A percentile compares a stretch with the other conserved stretches of the same genome.
phyloP scores from a whole-genome alignment of 768 basidiomycete genomes.

The Omphalotus guepiniiformis region DNA sequence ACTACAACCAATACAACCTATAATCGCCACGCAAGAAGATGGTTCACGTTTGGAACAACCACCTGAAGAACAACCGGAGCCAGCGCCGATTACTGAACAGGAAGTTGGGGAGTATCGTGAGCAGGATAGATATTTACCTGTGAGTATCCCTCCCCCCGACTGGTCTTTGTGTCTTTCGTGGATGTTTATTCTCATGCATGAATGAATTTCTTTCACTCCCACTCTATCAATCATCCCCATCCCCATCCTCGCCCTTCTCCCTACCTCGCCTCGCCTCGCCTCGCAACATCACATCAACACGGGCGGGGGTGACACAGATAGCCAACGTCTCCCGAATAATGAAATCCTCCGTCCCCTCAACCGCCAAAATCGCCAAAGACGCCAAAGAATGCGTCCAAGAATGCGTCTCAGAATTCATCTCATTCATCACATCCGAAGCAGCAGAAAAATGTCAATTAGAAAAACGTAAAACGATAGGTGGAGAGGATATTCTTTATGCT shows the following conservation, averaged over 20 bases:
- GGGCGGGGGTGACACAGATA: too few species aligned
- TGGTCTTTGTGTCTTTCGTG: background rate
- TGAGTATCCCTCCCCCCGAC: slow-evolving; percentile 34
- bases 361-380: slow-evolving; percentile 96
- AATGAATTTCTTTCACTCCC: too few species aligned
- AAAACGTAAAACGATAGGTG: slow-evolving; percentile 97
- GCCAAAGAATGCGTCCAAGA: slow-evolving; percentile 99
- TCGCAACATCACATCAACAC: too few species aligned
- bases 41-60: slow-evolving; percentile 28
- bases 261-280: too few species aligned
- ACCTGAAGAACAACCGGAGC: slow-evolving; percentile 44
- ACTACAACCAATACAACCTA: background rate
- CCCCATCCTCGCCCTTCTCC: too few species aligned
- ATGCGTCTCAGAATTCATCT: slow-evolving; percentile 97
- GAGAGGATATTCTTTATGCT: slow-evolving; percentile 96
- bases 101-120: slow-evolving; percentile 94
- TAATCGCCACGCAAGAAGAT: slow-evolving; percentile 15
- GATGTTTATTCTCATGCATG: too few species aligned
- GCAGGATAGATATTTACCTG: slow-evolving; percentile 93
- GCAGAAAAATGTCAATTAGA: slow-evolving; percentile 92
- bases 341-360: slow-evolving; percentile 85
- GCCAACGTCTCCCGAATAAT: slow-evolving; percentile 98
- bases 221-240: too few species aligned
- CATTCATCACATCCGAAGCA: slow-evolving; percentile 96
- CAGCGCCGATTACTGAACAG: slow-evolving; percentile 80